Percentiles rank a stretch among this genome's conserved stretches.
These are phyloP conservation scores for Solanum sejunctum DNA, from an alignment of 257 asterid species.

Conservation along the genomic window DNA sequence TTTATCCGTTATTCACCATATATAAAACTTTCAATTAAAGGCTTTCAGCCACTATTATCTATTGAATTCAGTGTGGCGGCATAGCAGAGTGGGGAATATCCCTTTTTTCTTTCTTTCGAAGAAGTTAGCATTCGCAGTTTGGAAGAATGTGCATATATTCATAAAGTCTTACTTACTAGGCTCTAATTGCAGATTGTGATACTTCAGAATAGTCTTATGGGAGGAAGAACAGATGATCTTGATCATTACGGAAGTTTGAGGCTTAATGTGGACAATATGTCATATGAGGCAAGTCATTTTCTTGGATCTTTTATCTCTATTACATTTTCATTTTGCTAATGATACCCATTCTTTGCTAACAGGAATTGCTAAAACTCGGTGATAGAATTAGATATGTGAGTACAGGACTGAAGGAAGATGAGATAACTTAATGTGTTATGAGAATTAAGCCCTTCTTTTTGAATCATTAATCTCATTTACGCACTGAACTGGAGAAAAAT, in stretches of 20 bases:
- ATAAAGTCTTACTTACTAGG: neutral
- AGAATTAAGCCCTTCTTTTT: slow-evolving; percentile 23
- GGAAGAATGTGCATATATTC: neutral
- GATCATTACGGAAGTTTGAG: slow-evolving; percentile 61
- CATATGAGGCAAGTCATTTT: slow-evolving; percentile 52
- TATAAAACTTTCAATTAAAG: neutral
- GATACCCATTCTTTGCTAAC: neutral
- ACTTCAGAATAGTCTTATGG: slow-evolving; percentile 55
- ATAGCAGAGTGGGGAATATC: neutral
- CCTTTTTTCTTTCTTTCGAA: neutral
- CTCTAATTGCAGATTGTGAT: slow-evolving; percentile 42
- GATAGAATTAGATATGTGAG: slow-evolving; percentile 74
- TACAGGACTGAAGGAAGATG: slow-evolving; percentile 74
- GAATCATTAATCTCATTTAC: slow-evolving; percentile 14
- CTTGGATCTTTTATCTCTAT: neutral
- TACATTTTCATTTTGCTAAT: neutral
- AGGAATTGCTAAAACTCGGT: slow-evolving; percentile 87
- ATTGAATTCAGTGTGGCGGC: neutral
- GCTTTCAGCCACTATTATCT: neutral
- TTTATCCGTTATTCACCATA: neutral
- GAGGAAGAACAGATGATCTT: slow-evolving; percentile 32
- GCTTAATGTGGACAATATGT: slow-evolving; percentile 74
- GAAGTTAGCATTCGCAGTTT: neutral
- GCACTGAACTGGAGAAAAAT: slow-evolving; percentile 34
- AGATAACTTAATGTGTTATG: slow-evolving; percentile 46